Evolutionary conservation across 2,329 filamentous ascomycete genomes (phyloP), one percentile per base, ranked within the genome.

Genomic region (Epicoccum sorghinum): DNA sequence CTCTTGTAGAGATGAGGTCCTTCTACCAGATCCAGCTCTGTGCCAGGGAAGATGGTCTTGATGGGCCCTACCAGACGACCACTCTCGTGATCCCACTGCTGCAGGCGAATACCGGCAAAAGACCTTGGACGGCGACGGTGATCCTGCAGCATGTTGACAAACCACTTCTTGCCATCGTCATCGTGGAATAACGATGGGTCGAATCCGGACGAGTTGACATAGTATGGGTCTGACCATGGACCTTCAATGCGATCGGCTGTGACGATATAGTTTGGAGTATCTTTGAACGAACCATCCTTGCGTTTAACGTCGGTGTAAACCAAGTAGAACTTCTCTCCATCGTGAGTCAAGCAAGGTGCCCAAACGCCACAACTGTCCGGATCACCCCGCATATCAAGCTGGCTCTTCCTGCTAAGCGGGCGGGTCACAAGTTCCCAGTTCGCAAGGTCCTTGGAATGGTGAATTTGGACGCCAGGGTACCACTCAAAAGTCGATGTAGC

Each of bases 241-340:
- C 85, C 85, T 33, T 82, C 78, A 47, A 87, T 83, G 4, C 73
- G 61, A 0, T 67, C 61, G 9, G 70, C 64, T 10, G 78, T 81
- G 47, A 88, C 81, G 53, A 88, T 86, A 65, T 87, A 88, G 43
- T 87, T 88, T 59, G 82, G 85, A 1, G 83, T 79, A 61, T 87
- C 85, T 67, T 86, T 86, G 78, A 86, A 87, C 2, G 81, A 83
- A 10, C 85, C 86, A 60, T 88, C 86, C 67, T 87, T 87, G 59
- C 85, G 83, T 73, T 87, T 88, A 13, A 88, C 84, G 62, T 87
- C 84, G 1, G 85, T 86, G 68, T 86, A 88, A 2, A 87, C 85
- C 4, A 88, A 80, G 79, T 81, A 87, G 71, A 86, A 88, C 48
- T 74, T 79, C 2, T 80, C 76, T 40, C 83, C 84, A 58, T 87